Conservation (phyloP, 352 stramenopile species). For the Hyaloperonospora arabidopsidis region DNA sequence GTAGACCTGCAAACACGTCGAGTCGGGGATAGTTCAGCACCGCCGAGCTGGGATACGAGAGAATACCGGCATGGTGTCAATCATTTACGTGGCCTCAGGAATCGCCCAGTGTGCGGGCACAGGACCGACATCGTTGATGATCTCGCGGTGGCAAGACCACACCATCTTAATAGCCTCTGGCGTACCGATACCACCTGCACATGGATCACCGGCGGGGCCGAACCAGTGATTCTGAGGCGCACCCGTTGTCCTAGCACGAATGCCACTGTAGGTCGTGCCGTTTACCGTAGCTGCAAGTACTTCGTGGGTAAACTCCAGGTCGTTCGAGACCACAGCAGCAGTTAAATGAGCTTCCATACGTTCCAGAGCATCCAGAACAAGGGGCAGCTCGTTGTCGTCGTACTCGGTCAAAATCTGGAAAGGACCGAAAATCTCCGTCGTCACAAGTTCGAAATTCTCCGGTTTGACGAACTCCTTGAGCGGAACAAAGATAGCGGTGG, state of each 20-base stretch:
- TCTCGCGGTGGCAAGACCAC: conserved; percentile 97
- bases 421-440: conserved; percentile 97
- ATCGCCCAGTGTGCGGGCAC: conserved; percentile 69
- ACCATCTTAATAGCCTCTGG: conserved; percentile 97
- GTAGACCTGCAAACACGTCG: background rate
- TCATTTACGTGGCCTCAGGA: conserved; percentile 68
- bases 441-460: conserved; percentile 91
- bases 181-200: conserved; percentile 95
- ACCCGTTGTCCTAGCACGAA: conserved; percentile 92
- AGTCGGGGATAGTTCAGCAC: conserved; percentile 5
- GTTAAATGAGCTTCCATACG: conserved; percentile 96
- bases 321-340: conserved; percentile 96
- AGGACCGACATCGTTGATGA: conserved; percentile 90
- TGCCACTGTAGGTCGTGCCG: conserved; percentile 96
- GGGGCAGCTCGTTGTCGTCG: conserved; percentile 87
- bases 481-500: conserved; percentile 96
- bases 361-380: conserved; percentile 91
- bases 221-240: conserved; percentile 95
- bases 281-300: conserved; percentile 98
- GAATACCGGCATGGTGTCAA: background rate
- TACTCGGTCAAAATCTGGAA: conserved; percentile 95
- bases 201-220: conserved; percentile 93
- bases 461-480: conserved; percentile 92
- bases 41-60: background rate
- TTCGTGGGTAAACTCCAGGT: conserved; percentile 89